Percentiles rank a stretch among this genome's conserved stretches.
These are phyloP conservation scores for Neofusicoccum ribis DNA, from an alignment of 2,329 filamentous ascomycete species.

Conservation along the genomic window DNA sequence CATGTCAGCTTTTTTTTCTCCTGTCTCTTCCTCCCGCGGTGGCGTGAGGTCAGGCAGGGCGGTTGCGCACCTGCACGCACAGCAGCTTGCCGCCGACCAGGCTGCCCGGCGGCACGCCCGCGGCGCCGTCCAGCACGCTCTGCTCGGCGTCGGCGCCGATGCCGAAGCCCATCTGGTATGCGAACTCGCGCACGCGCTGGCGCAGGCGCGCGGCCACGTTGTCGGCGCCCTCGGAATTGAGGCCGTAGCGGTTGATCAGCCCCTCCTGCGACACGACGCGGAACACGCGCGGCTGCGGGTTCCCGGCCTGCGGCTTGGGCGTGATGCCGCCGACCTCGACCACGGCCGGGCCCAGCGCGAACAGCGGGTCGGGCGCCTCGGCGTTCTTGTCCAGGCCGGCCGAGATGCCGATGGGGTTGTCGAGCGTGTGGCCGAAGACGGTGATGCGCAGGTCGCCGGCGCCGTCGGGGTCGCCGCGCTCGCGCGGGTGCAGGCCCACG, in stretches of 20 bases:
- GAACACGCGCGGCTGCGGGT: constrained; percentile 85
- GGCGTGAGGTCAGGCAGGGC: constrained; percentile 9
- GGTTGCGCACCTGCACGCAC: constrained; percentile 65
- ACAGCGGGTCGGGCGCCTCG: constrained; percentile 80
- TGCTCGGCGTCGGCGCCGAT: constrained; percentile 63
- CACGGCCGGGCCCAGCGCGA: constrained; percentile 79
- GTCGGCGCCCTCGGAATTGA: constrained; percentile 90
- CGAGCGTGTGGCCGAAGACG: constrained; percentile 75
- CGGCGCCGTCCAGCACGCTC: constrained; percentile 74
- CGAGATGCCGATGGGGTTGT: constrained; percentile 92
- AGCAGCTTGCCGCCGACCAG: constrained; percentile 73
- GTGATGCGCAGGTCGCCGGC: constrained; percentile 57
- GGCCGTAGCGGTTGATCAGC: constrained; percentile 91
- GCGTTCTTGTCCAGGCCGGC: constrained; percentile 94
- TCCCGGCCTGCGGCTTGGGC: constrained; percentile 82
- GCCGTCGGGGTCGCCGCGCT: constrained; percentile 65
- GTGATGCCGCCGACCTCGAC: constrained; percentile 94
- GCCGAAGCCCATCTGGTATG: constrained; percentile 68
- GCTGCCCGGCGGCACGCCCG: constrained; percentile 78
- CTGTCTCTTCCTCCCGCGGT: neutral
- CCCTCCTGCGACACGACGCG: constrained; percentile 79
- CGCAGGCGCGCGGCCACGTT: constrained; percentile 77
- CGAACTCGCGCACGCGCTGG: constrained; percentile 75
- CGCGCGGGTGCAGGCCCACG: constrained; percentile 76
- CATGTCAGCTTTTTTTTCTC: neutral